Conservation (phyloP, 306 rosid species). For the Dicorynia guianensis region DNA sequence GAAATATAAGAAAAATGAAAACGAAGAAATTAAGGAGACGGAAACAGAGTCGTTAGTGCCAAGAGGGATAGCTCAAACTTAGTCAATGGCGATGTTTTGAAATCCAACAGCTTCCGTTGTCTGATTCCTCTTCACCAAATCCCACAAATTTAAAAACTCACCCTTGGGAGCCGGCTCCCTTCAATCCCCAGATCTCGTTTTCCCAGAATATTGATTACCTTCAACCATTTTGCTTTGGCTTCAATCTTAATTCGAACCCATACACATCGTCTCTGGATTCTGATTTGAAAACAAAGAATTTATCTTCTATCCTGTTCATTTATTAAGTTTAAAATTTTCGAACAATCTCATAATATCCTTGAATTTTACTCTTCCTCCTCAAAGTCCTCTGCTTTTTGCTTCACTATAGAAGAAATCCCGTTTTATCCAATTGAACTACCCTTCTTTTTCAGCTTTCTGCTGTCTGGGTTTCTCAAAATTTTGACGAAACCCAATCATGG, state of each 20-base stretch:
- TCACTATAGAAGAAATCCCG: background rate
- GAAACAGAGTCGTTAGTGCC: slow-evolving; percentile 27
- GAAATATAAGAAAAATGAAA: background rate
- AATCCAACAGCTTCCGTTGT: slow-evolving; percentile 67
- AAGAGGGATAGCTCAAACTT: slow-evolving; percentile 34
- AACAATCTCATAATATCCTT: slow-evolving; percentile 21
- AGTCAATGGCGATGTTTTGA: slow-evolving; percentile 40
- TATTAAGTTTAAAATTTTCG: background rate
- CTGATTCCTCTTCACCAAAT: slow-evolving; percentile 61
- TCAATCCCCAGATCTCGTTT: slow-evolving; percentile 52
- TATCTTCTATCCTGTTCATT: slow-evolving; percentile 1
- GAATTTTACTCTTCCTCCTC: background rate
- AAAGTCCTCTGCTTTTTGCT: slow-evolving; percentile 23
- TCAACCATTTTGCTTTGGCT: slow-evolving; percentile 37
- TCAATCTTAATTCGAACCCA: background rate
- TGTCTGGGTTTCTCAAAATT: slow-evolving; percentile 49
- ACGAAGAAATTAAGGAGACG: background rate
- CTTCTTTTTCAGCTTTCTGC: slow-evolving; percentile 9
- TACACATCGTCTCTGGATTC: background rate
- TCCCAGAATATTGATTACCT: slow-evolving; percentile 40
- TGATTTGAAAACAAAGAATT: background rate
- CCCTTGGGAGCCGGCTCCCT: slow-evolving; percentile 28
- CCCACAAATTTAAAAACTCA: slow-evolving; percentile 55
- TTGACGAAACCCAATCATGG: slow-evolving; percentile 54
- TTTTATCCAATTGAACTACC: slow-evolving; percentile 1